Percentiles rank a stretch among this genome's conserved stretches.
Conservation (phyloP, 2,329 filamentous ascomycete species). For the Aspergillus quadricinctus region DNA sequence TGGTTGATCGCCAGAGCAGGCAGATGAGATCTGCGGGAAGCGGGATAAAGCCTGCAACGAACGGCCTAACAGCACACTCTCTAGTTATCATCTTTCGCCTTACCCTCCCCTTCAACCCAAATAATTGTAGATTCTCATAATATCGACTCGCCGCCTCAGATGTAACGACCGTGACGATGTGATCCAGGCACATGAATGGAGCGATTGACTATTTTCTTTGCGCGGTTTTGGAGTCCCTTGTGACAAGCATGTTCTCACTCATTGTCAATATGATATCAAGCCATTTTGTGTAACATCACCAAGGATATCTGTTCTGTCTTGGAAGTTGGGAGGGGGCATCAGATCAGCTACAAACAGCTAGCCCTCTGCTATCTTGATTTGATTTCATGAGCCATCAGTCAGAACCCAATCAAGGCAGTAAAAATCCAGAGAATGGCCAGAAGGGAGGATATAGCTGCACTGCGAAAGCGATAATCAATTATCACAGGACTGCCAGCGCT, state of each 20-base stretch:
- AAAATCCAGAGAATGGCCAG: background rate
- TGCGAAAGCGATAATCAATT: background rate
- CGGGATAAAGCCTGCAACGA: background rate
- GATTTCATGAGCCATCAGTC: background rate
- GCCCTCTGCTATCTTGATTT: background rate
- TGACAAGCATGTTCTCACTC: background rate
- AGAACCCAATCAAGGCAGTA: background rate
- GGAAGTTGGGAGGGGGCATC: background rate
- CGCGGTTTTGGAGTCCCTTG: background rate
- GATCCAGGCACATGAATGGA: constrained; percentile 12
- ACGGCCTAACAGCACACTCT: constrained; percentile 2
- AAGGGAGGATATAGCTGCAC: background rate
- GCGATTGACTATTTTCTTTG: background rate
- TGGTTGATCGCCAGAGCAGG: constrained; percentile 90
- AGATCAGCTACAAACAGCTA: background rate
- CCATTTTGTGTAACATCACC: background rate
- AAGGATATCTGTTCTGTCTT: background rate
- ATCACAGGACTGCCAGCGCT: background rate
- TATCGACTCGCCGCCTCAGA: constrained; percentile 34
- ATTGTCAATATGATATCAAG: background rate
- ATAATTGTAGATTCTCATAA: constrained; percentile 13
- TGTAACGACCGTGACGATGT: constrained; percentile 51
- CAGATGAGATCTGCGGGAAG: constrained; percentile 48
- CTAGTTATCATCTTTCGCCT: constrained; percentile 8
- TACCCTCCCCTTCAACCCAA: constrained; percentile 4